Evolutionary conservation across 768 basidiomycete species (phyloP).

Genomic region (Ramaria rubella): DNA sequence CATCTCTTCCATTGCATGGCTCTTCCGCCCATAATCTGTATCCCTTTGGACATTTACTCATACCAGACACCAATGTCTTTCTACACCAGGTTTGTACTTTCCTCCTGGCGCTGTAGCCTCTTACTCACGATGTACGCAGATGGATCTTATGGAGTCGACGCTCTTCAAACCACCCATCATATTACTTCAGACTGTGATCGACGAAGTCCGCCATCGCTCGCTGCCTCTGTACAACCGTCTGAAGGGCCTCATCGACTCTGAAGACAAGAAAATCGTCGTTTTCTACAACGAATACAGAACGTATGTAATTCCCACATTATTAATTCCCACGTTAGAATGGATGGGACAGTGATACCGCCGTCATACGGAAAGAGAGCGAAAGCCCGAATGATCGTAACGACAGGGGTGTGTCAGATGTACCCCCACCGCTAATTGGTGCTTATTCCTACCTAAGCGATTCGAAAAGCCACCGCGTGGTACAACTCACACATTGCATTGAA

Average conservation of each 20-base stretch:
- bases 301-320: slow-evolving; percentile 38
- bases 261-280: slow-evolving; percentile 79
- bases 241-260: slow-evolving; percentile 74
- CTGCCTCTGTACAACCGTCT: slow-evolving; percentile 90
- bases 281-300: slow-evolving; percentile 84
- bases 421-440: background rate
- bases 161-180: slow-evolving; percentile 76
- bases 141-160: slow-evolving; percentile 85
- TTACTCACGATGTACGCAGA: slow-evolving; percentile 38
- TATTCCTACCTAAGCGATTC: slow-evolving; percentile 56
- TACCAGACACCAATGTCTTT: slow-evolving; percentile 95
- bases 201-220: slow-evolving; percentile 93
- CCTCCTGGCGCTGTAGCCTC: background rate
- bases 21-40: slow-evolving; percentile 49
- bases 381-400: slow-evolving; percentile 94
- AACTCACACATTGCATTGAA: slow-evolving; percentile 56
- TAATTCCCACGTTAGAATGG: background rate
- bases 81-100: slow-evolving; percentile 63
- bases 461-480: slow-evolving; percentile 86
- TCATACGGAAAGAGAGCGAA: slow-evolving; percentile 70
- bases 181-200: slow-evolving; percentile 89
- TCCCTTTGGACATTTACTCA: slow-evolving; percentile 66
- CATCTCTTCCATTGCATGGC: slow-evolving; percentile 53
- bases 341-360: slow-evolving; percentile 62
- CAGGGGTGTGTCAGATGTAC: slow-evolving; percentile 57